Evolutionary conservation across 1,284 basidiomycete species (phyloP).

Genomic region (Cryptococcus wingfieldii): DNA sequence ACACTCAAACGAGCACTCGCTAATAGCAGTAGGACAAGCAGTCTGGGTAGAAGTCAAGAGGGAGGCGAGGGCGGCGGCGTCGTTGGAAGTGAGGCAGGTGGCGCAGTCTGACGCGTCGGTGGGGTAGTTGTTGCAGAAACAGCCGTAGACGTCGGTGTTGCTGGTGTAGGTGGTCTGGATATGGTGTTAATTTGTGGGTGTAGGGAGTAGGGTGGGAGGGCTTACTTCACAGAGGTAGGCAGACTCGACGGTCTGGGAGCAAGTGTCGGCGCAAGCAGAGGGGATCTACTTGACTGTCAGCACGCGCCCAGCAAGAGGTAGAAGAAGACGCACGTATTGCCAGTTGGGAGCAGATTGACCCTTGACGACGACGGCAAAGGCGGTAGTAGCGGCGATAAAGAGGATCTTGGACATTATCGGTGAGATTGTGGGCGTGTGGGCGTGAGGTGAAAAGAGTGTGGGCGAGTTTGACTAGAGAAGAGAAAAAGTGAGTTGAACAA

Average conservation of each 20-base stretch:
- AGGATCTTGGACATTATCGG: constrained; percentile 28
- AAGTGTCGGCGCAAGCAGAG: constrained; percentile 32
- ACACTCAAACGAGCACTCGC: constrained; percentile 41
- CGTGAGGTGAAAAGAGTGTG: background rate
- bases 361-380: constrained; percentile 28
- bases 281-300: constrained; percentile 30
- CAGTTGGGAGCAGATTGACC: constrained; percentile 43
- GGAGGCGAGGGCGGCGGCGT: constrained; percentile 32
- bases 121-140: constrained; percentile 44
- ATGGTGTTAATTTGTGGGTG: background rate
- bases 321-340: constrained; percentile 27
- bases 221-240: constrained; percentile 38
- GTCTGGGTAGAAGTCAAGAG: constrained; percentile 30
- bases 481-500: constrained; percentile 1
- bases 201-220: background rate
- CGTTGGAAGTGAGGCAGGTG: constrained; percentile 39
- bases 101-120: constrained; percentile 37
- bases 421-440: too few species aligned
- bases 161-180: constrained; percentile 8
- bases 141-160: constrained; percentile 37
- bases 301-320: background rate
- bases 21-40: constrained; percentile 27
- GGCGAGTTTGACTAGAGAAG: background rate
- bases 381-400: constrained; percentile 27
- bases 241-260: constrained; percentile 34